Evolutionary conservation across 495 filamentous ascomycete genomes (phyloP).

Genomic region (Apodospora peruviana): DNA sequence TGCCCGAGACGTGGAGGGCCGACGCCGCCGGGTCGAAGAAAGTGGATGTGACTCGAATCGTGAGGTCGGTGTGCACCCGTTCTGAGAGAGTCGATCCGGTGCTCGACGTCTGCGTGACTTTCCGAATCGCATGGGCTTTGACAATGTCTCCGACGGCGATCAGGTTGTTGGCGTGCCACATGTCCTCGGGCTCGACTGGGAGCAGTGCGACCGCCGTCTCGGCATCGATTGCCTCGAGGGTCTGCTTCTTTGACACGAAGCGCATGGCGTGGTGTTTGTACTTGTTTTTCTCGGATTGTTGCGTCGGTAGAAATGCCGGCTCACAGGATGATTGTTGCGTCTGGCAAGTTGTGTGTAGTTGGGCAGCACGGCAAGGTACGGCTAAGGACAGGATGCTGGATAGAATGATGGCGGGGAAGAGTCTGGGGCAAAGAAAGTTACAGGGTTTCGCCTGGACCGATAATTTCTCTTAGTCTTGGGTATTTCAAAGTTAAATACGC

Average conservation of each 20-base stretch:
- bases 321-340: neutral
- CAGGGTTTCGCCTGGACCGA: too few species aligned
- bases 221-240: slow-evolving; percentile 63
- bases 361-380: too few species aligned
- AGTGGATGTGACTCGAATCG: slow-evolving; percentile 72
- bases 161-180: slow-evolving; percentile 98
- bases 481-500: too few species aligned
- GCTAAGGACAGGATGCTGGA: too few species aligned
- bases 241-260: slow-evolving; percentile 30
- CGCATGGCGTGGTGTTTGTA: slow-evolving; percentile 16
- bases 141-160: slow-evolving; percentile 76
- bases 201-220: slow-evolving; percentile 73
- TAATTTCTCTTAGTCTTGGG: too few species aligned
- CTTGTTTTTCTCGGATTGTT: neutral
- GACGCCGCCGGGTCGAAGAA: slow-evolving; percentile 87
- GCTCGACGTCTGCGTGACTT: slow-evolving; percentile 61
- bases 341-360: too few species aligned
- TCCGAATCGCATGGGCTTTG: slow-evolving; percentile 76
- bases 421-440: too few species aligned
- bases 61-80: slow-evolving; percentile 71
- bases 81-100: slow-evolving; percentile 71
- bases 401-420: too few species aligned
- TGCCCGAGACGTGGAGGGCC: slow-evolving; percentile 78
- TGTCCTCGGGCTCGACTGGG: slow-evolving; percentile 92
- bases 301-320: too few species aligned